Base-by-base conservation (phyloP, 441 rosid genomes). In the Croton laevigatus region DNA sequence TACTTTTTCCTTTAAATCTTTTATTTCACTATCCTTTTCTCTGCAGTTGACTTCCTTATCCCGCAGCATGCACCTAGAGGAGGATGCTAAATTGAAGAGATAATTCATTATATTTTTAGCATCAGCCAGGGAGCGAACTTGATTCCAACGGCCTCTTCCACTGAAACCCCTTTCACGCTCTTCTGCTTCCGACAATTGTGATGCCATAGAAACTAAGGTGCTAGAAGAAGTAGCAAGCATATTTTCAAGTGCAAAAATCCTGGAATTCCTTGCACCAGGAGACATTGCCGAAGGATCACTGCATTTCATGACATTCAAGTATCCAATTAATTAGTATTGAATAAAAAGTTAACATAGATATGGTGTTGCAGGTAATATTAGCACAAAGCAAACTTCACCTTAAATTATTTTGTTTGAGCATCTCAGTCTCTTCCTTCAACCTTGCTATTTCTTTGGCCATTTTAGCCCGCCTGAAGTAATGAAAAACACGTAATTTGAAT, bases 111-210 rank as follows among this genome's bases (percentile, higher is more conserved):
- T 79, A 73, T 81, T 91, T 78, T 93, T 95, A 10, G 95, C 97
- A 45, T 95, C 99, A 63, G 87, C 87, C 55, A 95, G 88, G 65
- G 98, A 87, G 10, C 97, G 89, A 66, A 95, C 86, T 81, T 93
- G 98, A 76, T 93, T 93, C 99, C 99, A 95, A 58, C 97, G 93
- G 36, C 99, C 99, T 75, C 88, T 89, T 57, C 98, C 99, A 76
- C 89, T 84, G 76, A 93, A 91, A 42, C 86, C 76, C 48, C 96
- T 88, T 76, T 88, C 98, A 20, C 95, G 86, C 75, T 95, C 99
- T 83, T 95, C 99, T 62, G 98, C 99, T 84, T 93, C 99, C 37
- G 99, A 95, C 66, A 95, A 76, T 7, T 95, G 99, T 22, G 99
- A 89, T 72, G 99, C 98, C 99, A 95, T 95, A 54, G 97, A 84